These are phyloP conservation scores for Phyllostachys edulis DNA, from an alignment of 176 grass and related monocot genomes.

Conservation along the genomic window DNA sequence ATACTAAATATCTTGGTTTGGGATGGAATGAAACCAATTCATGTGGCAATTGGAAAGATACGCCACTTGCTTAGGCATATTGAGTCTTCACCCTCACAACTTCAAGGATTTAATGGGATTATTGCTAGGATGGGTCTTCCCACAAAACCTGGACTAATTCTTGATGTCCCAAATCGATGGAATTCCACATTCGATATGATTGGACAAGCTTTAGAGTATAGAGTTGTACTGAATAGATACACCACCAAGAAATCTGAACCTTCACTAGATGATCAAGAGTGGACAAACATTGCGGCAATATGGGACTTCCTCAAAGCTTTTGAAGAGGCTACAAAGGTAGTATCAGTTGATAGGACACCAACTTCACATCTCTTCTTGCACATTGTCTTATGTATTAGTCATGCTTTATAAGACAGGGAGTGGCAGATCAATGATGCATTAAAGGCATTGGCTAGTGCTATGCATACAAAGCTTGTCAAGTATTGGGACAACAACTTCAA, in stretches of 20 bases:
- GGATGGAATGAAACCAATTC: not conserved
- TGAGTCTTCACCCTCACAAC: not conserved
- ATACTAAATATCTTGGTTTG: not conserved
- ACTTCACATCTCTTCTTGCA: not conserved
- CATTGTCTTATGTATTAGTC: not conserved
- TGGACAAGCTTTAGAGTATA: not conserved
- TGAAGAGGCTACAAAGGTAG: not conserved
- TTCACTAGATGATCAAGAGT: not conserved
- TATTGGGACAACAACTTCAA: not conserved
- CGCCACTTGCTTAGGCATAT: not conserved
- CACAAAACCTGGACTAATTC: not conserved
- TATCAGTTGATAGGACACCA: not conserved
- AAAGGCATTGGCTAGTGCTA: not conserved
- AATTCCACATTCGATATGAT: not conserved
- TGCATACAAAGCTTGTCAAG: not conserved
- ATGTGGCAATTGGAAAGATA: not conserved
- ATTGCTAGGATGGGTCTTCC: not conserved
- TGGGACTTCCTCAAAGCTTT: not conserved
- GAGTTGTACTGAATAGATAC: not conserved
- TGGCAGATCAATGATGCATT: not conserved
- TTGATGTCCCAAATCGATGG: not conserved
- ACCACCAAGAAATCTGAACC: not conserved
- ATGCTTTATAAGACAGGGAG: not conserved
- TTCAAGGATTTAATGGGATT: not conserved
- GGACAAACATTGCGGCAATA: too few species aligned